A percentile compares a stretch with the other conserved stretches of the same genome.
Evolutionary conservation across 805 yeast genomes (phyloP).

Genomic region (Kluyveromyces nonfermentans): DNA sequence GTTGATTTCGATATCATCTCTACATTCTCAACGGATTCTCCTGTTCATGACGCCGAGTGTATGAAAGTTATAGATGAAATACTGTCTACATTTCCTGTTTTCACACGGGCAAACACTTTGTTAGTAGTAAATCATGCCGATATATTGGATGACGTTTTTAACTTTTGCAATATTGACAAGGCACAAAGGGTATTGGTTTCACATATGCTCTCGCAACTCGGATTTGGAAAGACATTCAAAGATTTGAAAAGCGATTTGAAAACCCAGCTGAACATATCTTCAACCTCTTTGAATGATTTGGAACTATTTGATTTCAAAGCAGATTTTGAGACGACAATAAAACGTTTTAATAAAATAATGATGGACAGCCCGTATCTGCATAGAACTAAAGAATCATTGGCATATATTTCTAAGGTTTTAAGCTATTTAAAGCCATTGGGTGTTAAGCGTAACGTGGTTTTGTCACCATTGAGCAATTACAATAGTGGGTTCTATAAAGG

Average conservation of each 20-base stretch:
- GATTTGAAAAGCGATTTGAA: slow-evolving; percentile 49
- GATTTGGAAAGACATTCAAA: slow-evolving; percentile 54
- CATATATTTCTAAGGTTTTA: slow-evolving; percentile 52
- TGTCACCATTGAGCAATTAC: slow-evolving; percentile 80
- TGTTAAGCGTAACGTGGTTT: slow-evolving; percentile 43
- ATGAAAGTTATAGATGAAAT: slow-evolving; percentile 75
- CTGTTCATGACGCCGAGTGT: slow-evolving; percentile 79
- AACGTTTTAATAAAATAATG: slow-evolving; percentile 59
- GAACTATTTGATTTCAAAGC: slow-evolving; percentile 69
- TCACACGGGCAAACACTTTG: slow-evolving; percentile 43
- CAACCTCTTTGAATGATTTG: slow-evolving; percentile 74
- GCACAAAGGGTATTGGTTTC: slow-evolving; percentile 65
- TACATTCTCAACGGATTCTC: slow-evolving; percentile 37
- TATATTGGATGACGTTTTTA: slow-evolving; percentile 63
- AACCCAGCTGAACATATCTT: slow-evolving; percentile 62
- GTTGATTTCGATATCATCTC: slow-evolving; percentile 75
- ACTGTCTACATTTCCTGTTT: slow-evolving; percentile 54
- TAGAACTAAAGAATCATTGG: slow-evolving; percentile 53
- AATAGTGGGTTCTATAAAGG: slow-evolving; percentile 69
- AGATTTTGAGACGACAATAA: slow-evolving; percentile 55
- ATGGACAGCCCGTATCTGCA: slow-evolving; percentile 57
- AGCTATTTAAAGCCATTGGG: slow-evolving; percentile 48
- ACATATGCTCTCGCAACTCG: slow-evolving; percentile 65
- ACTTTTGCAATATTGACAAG: slow-evolving; percentile 71
- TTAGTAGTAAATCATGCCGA: slow-evolving; percentile 75